Evolutionary conservation across 2,329 filamentous ascomycete genomes (phyloP).

Genomic region (Colletotrichum neosansevieriae): DNA sequence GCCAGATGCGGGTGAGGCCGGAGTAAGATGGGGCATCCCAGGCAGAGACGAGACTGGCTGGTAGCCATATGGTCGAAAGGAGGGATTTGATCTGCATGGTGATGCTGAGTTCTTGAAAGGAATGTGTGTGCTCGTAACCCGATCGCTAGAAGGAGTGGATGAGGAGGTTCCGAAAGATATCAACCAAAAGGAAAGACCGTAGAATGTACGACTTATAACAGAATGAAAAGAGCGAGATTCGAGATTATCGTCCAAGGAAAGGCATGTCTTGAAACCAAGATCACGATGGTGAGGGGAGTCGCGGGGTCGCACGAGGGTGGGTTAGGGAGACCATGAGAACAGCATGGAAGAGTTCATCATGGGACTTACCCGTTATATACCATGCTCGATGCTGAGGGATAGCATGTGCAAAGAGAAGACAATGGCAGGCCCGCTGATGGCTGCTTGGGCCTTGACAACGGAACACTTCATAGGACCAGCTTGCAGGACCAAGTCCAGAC

Average conservation of each 20-base stretch:
- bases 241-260: constrained; percentile 12
- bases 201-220: constrained; percentile 16
- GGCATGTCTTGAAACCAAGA: constrained; percentile 36
- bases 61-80: constrained; percentile 43
- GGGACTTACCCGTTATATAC: constrained; percentile 30
- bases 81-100: constrained; percentile 31
- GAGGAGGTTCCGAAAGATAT: background rate
- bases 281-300: constrained; percentile 26
- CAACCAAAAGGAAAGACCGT: background rate
- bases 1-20: constrained; percentile 56
- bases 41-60: constrained; percentile 49
- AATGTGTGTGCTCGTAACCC: constrained; percentile 1
- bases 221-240: background rate
- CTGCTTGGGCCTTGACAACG: background rate
- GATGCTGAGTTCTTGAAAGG: constrained; percentile 13
- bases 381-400: background rate
- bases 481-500: constrained; percentile 6
- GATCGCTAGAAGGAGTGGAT: background rate
- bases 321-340: constrained; percentile 23
- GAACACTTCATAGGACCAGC: background rate
- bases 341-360: constrained; percentile 26
- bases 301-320: constrained; percentile 12
- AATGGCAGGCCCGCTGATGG: background rate
- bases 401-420: background rate
- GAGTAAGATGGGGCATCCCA: constrained; percentile 53